phyloP scores from a whole-genome alignment of 768 basidiomycete genomes.

The Coprinopsis sp. region DNA sequence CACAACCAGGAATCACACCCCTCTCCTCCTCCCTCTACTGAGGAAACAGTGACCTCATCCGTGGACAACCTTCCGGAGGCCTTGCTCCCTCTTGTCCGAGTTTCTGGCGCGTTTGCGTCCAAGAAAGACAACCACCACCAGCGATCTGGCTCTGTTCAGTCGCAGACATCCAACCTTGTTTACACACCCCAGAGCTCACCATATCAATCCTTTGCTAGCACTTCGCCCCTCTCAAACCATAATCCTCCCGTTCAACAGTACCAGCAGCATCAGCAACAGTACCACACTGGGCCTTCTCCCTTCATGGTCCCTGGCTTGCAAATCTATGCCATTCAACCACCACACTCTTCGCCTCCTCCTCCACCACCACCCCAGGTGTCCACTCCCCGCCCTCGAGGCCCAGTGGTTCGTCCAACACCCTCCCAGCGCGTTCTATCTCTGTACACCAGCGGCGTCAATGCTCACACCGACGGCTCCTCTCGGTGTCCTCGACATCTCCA shows the following conservation, averaged over 20 bases:
- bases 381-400: constrained; percentile 16
- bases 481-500: constrained; percentile 73
- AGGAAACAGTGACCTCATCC: constrained; percentile 20
- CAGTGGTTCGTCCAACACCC: constrained; percentile 21
- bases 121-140: constrained; percentile 7
- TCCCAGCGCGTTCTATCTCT: constrained; percentile 41
- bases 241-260: background rate
- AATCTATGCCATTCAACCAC: background rate
- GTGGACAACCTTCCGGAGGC: constrained; percentile 26
- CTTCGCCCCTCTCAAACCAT: background rate
- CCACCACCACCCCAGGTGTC: constrained; percentile 11
- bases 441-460: constrained; percentile 60
- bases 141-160: constrained; percentile 8
- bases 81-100: constrained; percentile 21
- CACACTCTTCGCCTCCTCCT: constrained; percentile 8
- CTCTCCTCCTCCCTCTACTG: constrained; percentile 21
- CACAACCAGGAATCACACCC: constrained; percentile 12
- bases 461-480: constrained; percentile 58
- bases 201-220: background rate
- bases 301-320: constrained; percentile 6
- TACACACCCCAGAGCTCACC: constrained; percentile 9
- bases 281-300: constrained; percentile 8
- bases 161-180: constrained; percentile 14
- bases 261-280: constrained; percentile 11
- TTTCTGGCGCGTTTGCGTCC: constrained; percentile 27